phyloP scores from a whole-genome alignment of 441 rosid genomes.

The Dalechampia spathulata region DNA sequence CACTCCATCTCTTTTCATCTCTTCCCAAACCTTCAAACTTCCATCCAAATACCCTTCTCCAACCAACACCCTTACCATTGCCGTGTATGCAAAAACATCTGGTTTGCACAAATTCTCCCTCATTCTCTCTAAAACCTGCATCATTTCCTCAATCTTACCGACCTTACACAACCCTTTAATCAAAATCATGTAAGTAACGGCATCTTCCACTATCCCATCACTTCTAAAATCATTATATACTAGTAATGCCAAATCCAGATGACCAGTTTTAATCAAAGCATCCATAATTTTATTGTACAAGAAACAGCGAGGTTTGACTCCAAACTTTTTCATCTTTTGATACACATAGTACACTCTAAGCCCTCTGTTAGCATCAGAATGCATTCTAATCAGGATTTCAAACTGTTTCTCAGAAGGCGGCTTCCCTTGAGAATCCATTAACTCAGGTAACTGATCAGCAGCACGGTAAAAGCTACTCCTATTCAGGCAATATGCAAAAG shows the following conservation, averaged over 20 bases:
- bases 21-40: constrained; percentile 71
- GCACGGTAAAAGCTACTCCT: constrained; percentile 55
- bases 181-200: constrained; percentile 66
- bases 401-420: constrained; percentile 78
- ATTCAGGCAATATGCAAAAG: constrained; percentile 81
- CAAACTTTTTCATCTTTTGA: constrained; percentile 83
- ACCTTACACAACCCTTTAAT: constrained; percentile 74
- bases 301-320: constrained; percentile 59
- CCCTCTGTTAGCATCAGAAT: constrained; percentile 69
- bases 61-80: constrained; percentile 59
- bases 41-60: constrained; percentile 60
- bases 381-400: constrained; percentile 92
- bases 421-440: constrained; percentile 83
- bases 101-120: constrained; percentile 62
- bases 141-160: constrained; percentile 54
- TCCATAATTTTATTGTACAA: constrained; percentile 76
- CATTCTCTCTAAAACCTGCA: constrained; percentile 59
- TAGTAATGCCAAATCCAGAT: constrained; percentile 62
- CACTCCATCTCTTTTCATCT: constrained; percentile 61
- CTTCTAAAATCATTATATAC: constrained; percentile 74
- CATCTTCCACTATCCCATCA: constrained; percentile 70
- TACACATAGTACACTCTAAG: constrained; percentile 72
- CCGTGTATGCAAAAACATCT: constrained; percentile 82
- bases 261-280: constrained; percentile 50
- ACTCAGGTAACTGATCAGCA: constrained; percentile 81